Evolutionary conservation across 306 rosid genomes (phyloP).

Genomic region (Gynostemma pentaphyllum): DNA sequence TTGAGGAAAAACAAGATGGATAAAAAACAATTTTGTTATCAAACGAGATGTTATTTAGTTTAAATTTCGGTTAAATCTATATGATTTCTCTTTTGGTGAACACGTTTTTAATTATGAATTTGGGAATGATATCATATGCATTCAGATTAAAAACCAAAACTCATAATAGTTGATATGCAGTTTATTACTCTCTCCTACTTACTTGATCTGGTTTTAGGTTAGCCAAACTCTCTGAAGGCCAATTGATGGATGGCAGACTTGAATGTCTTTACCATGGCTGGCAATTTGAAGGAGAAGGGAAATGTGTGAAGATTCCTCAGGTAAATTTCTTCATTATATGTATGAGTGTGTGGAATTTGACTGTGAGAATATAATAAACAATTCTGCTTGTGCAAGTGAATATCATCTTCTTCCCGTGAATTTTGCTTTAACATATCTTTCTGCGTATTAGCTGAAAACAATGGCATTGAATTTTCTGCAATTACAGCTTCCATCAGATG

Average conservation of each 20-base stretch:
- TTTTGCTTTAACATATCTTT: no score
- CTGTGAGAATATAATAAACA: no score
- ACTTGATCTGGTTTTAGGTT: constrained; percentile 31
- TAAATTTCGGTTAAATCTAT: no score
- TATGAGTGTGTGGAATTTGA: not conserved
- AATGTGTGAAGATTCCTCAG: constrained; percentile 97
- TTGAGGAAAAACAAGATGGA: no score
- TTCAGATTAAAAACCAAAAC: not conserved
- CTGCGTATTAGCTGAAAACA: no score
- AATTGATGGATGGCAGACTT: constrained; percentile 75
- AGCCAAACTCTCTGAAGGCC: constrained; percentile 95
- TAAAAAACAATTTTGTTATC: no score
- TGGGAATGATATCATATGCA: not conserved
- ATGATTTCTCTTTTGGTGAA: no score
- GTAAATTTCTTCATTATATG: constrained; percentile 9
- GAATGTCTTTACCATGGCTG: constrained; percentile 97
- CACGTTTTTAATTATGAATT: no score
- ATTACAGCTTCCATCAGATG: constrained; percentile 79
- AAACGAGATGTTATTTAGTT: no score
- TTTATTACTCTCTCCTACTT: not conserved
- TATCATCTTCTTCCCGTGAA: no score
- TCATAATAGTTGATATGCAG: not conserved
- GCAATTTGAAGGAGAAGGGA: constrained; percentile 93
- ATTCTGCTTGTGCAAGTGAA: no score
- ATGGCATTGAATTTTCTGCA: not conserved